Base-by-base conservation (phyloP, 148 eudicot species). In the Euryodendron excelsum region DNA sequence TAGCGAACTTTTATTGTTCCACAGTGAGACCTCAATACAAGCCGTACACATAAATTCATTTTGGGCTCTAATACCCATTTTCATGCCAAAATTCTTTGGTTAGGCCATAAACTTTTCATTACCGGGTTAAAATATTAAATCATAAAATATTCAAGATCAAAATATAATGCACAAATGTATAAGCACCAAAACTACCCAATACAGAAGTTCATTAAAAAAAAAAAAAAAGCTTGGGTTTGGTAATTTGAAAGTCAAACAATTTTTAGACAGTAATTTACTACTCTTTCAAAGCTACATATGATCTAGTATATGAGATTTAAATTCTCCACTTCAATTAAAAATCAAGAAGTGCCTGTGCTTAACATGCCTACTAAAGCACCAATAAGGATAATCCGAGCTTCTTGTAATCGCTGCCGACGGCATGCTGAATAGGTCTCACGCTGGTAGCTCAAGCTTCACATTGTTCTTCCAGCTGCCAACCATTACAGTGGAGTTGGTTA, bases 401-500 rank as follows among this genome's bases (percentile, higher is more conserved):
- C 37, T 15, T 48, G 23, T 4, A 28, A 17, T 50, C 55, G 25
- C 5, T 30, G 33, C 25, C 25, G 41, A 41, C 17, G 56, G 18
- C 14, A 1, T 6, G n/a, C 18, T 0, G 23, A 71, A 17, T 28
- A 52, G 4, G 14, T 12, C 4, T 72, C 75, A 72, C 10, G 75
- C 75, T 4, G 75, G 75, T 53, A 72, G 58, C 75, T 72, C 44
- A 17, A 72, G 62, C 75, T 52, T 72, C 62, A 31, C 62, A 53
- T 72, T 72, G 75, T 72, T 72, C 62, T 72, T 72, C 75, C 61
- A 72, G 75, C 75, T 72, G 75, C 60, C 23, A 72, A 72, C 23
- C 37, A 11, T 33, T 12, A 9, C 8, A 72, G 30, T 7, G 5
- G 56, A 66, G 55, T 12, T 28, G 21, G 27, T 52, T 25, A 14